A percentile compares a stretch with the other conserved stretches of the same genome.
Evolutionary conservation across 1,284 basidiomycete species (phyloP).

Genomic region (Ustilago loliicola): DNA sequence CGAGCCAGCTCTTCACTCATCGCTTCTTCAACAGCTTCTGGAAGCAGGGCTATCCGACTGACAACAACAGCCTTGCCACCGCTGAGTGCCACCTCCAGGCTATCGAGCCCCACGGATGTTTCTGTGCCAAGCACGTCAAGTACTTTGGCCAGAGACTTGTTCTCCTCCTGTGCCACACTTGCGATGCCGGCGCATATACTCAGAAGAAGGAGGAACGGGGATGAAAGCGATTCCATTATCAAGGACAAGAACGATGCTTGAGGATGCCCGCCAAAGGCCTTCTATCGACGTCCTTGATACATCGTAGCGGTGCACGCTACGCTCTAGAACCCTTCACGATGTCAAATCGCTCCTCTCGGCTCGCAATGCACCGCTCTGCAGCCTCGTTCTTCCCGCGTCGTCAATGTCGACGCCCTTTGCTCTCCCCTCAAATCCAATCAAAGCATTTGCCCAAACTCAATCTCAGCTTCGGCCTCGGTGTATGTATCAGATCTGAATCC

Average conservation of each 20-base stretch:
- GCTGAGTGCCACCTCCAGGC: conserved; percentile 6
- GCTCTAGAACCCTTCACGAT: too few species aligned
- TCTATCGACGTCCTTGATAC: too few species aligned
- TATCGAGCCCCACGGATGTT: conserved; percentile 11
- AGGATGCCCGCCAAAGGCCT: neutral
- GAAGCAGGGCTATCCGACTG: neutral
- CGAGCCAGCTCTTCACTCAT: neutral
- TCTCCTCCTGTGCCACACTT: conserved; percentile 8
- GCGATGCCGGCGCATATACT: neutral
- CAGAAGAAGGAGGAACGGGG: too few species aligned
- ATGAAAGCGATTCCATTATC: neutral
- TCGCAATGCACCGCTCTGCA: neutral
- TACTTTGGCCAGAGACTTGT: conserved; percentile 7
- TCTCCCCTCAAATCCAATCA: neutral
- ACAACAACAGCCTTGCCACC: neutral
- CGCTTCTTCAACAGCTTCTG: conserved; percentile 11
- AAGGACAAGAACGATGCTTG: neutral
- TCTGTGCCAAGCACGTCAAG: conserved; percentile 10
- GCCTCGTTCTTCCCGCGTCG: neutral
- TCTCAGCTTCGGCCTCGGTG: neutral
- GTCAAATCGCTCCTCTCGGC: too few species aligned
- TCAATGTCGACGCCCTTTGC: neutral
- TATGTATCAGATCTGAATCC: neutral
- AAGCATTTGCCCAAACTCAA: neutral
- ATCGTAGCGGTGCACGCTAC: too few species aligned